Evolutionary conservation across 176 grass and related monocot genomes (phyloP), one percentile per base, ranked within the genome.

Genomic region (Avena insularis): DNA sequence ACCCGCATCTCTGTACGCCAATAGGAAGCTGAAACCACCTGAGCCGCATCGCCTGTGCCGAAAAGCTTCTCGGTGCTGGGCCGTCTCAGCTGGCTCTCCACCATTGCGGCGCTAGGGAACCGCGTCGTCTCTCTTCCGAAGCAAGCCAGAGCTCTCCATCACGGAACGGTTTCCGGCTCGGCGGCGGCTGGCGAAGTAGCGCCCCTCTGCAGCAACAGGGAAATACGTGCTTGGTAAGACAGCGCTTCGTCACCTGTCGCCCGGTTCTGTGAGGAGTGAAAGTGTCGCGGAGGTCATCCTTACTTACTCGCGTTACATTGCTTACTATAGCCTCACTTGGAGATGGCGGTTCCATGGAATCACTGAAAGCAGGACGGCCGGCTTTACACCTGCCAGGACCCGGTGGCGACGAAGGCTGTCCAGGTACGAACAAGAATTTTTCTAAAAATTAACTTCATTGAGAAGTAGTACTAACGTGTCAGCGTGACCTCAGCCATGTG

Each of bases 61-160:
- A n/a, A n/a, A 75, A 75, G 43, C 71, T 14, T 75, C 20, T 75
- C 71, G 12, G n/a, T 75, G 71, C 45, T 61, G n/a, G 21, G 58
- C 8, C 20, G 40, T 43, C 40, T 23, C 0, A 21, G 58, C 58
- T 11, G 58, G 58, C 20, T 61, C 58, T 61, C 58, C 20, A 61
- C 58, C 58, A 61, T 61, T n/a, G n/a, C n/a, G 58, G 21, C 58
- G 3, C 58, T 61, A 9, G 20, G 20, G n/a, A 3, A 61, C 58
- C 58, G 20, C 20, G 8, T 21, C 20, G 6, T 43, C 40, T 23
- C 58, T 61, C n/a, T n/a, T 10, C 58, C 58, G 1, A 61, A 0
- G n/a, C 20, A 61, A 21, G 58, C 58, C n/a, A 61, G 58, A n/a
- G 8, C 2, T 61, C 58, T n/a, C n/a, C n/a, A 61, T 61, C 3